A percentile compares a stretch with the other conserved stretches of the same genome.
These are phyloP conservation scores for Lophium mytilinum DNA, from an alignment of 495 filamentous ascomycete species.

Conservation along the genomic window DNA sequence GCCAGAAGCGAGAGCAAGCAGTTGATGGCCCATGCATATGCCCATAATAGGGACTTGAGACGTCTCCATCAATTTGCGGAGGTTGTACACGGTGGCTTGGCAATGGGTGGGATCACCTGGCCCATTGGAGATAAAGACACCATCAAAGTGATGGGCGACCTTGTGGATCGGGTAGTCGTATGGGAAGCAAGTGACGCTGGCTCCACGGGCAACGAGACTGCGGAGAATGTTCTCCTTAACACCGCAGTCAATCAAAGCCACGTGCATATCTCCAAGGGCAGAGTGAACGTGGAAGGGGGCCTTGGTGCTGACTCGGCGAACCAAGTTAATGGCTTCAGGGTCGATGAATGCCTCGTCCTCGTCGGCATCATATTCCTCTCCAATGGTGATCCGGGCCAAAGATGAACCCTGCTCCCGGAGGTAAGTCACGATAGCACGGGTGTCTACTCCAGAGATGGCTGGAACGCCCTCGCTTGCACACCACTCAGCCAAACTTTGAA, in stretches of 20 bases:
- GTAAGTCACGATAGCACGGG: slow-evolving; percentile 88
- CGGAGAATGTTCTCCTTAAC: slow-evolving; percentile 99
- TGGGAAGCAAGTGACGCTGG: slow-evolving; percentile 85
- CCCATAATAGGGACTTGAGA: slow-evolving; percentile 91
- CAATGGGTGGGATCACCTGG: slow-evolving; percentile 97
- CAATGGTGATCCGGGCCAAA: slow-evolving; percentile 87
- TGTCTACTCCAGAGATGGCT: slow-evolving; percentile 94
- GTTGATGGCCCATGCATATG: slow-evolving; percentile 92
- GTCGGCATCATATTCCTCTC: slow-evolving; percentile 96
- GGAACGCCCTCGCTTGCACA: slow-evolving; percentile 93
- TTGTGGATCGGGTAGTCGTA: slow-evolving; percentile 97
- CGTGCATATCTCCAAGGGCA: slow-evolving; percentile 69
- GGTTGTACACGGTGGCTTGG: slow-evolving; percentile 83
- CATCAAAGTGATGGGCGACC: slow-evolving; percentile 93
- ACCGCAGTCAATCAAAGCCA: slow-evolving; percentile 94
- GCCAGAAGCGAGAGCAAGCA: slow-evolving; percentile 73
- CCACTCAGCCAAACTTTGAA: slow-evolving; percentile 88
- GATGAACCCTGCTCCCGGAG: slow-evolving; percentile 95
- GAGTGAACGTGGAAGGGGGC: slow-evolving; percentile 89
- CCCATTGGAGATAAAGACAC: slow-evolving; percentile 96
- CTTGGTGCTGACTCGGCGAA: slow-evolving; percentile 93
- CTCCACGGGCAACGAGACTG: slow-evolving; percentile 78
- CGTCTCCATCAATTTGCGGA: slow-evolving; percentile 77
- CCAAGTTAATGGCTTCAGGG: slow-evolving; percentile 91
- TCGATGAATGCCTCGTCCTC: slow-evolving; percentile 95